Evolutionary conservation across 805 yeast species (phyloP), one percentile per base, ranked within the genome.

Genomic region (Candida fluviatilis): DNA sequence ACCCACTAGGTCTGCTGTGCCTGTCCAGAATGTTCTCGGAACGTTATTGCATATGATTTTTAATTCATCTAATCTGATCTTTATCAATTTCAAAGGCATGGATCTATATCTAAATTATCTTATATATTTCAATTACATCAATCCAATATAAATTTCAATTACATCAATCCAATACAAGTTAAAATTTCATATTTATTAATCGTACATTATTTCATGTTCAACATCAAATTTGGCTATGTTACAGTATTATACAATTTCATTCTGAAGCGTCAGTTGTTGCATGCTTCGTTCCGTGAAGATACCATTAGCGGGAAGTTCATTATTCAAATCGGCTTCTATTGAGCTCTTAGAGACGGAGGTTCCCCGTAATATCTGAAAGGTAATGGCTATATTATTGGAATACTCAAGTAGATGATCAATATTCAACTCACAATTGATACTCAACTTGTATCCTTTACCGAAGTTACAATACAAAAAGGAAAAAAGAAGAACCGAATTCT

Each of bases 1-100:
- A 58, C 60, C 4, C 69, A 64, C 40, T 63, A 47, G 29, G 25
- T 23, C 11, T 23, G 25, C 25, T 23, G 7, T 7, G 25, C 11
- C 11, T 8, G 10, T 8, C 11, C 25, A 23, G 11, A 23, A 11
- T 23, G 25, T 23, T n/a, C n/a, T n/a, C n/a, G n/a, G n/a, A n/a
- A n/a, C n/a, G n/a, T n/a, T n/a, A n/a, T n/a, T n/a, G n/a, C n/a
- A n/a, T n/a, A n/a, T n/a, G n/a, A n/a, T n/a, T n/a, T n/a, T n/a
- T n/a, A n/a, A n/a, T n/a, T n/a, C n/a, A n/a, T n/a, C n/a, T n/a
- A n/a, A n/a, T n/a, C n/a, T n/a, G n/a, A n/a, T n/a, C n/a, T n/a
- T n/a, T n/a, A n/a, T n/a, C n/a, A n/a, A n/a, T n/a, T n/a, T n/a
- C n/a, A n/a, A n/a, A n/a, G n/a, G n/a, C n/a, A n/a, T n/a, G n/a